Conservation (phyloP, 257 asterid genomes). For the Solanum virginianum region DNA sequence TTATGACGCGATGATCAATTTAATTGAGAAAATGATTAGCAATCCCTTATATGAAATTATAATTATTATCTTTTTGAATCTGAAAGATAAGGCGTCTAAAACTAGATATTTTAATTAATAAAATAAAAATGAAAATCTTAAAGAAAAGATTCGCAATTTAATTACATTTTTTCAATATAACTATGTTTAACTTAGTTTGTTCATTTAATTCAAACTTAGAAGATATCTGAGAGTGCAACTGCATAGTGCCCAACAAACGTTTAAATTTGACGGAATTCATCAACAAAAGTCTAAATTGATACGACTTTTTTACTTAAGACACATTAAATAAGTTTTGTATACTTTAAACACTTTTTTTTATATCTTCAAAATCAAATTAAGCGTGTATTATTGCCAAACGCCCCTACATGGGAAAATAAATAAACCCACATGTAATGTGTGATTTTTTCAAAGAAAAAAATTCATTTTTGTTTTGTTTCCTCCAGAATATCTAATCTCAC, state of each 20-base stretch:
- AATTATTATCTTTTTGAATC: background rate
- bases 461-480: too few species aligned
- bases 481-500: too few species aligned
- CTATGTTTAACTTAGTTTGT: background rate
- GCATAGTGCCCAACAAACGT: background rate
- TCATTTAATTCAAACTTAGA: background rate
- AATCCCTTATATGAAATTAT: background rate
- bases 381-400: background rate
- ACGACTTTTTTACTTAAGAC: background rate
- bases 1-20: background rate
- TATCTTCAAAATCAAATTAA: background rate
- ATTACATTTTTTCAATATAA: too few species aligned
- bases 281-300: background rate
- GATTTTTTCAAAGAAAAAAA: too few species aligned
- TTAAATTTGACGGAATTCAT: background rate
- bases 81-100: background rate
- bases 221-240: background rate
- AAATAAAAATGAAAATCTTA: background rate
- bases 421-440: background rate
- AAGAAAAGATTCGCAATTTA: background rate
- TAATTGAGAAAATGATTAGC: too few species aligned
- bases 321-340: background rate
- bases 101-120: background rate
- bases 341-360: background rate
- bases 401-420: background rate